Evolutionary conservation across 257 asterid genomes (phyloP).

Genomic region (Solanum etuberosum): DNA sequence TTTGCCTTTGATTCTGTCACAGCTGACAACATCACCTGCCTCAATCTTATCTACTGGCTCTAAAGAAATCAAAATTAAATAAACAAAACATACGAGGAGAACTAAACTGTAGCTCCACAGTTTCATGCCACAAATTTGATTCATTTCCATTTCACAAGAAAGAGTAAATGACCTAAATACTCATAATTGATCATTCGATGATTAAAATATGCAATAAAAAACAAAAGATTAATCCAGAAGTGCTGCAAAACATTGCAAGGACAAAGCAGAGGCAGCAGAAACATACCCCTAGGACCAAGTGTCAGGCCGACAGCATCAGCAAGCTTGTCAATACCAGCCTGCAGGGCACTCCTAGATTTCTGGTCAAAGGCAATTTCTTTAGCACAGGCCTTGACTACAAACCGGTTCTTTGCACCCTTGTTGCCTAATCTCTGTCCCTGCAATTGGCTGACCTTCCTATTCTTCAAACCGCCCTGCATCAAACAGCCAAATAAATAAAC

Average conservation of each 20-base stretch:
- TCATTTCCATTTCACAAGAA: neutral
- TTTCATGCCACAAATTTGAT: neutral
- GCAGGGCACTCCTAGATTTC: slow-evolving; percentile 80
- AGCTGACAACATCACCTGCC: neutral
- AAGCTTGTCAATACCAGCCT: slow-evolving; percentile 87
- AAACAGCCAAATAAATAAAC: neutral
- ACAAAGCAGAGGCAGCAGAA: neutral
- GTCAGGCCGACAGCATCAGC: slow-evolving; percentile 95
- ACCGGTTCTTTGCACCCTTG: slow-evolving; percentile 44
- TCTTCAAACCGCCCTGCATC: slow-evolving; percentile 47
- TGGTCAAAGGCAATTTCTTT: slow-evolving; percentile 95
- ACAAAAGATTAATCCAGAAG: neutral
- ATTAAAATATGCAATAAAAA: neutral
- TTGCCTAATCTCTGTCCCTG: slow-evolving; percentile 49
- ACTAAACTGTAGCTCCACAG: neutral
- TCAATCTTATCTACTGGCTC: neutral
- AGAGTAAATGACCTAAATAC: neutral
- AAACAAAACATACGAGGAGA: neutral
- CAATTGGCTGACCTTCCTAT: slow-evolving; percentile 46
- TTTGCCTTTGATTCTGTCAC: neutral
- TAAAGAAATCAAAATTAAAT: neutral
- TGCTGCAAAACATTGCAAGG: neutral
- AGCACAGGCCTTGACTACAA: slow-evolving; percentile 70
- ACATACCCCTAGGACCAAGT: slow-evolving; percentile 91
- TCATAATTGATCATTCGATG: neutral